Base-by-base conservation (phyloP, 352 stramenopile species). In the Phytophthora colocasiae region DNA sequence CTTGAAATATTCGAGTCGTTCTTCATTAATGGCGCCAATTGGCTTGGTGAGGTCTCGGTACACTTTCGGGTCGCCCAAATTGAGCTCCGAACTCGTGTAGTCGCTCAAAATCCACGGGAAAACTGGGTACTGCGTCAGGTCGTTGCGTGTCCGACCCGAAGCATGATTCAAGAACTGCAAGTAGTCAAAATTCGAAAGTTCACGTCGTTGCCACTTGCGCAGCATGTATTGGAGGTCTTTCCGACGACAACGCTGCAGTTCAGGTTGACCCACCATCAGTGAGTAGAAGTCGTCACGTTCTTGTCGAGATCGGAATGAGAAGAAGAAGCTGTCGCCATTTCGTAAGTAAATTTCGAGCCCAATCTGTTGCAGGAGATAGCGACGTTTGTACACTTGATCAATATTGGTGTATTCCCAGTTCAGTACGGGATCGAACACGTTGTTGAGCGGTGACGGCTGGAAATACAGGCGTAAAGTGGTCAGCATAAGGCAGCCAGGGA, bases 21-120 rank as follows among this genome's bases (percentile, higher is more conserved):
- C 83, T 11, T 86, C 54, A 48, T 96, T 97, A 10, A 99, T 83
- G 15, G 95, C 97, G 11, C 97, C 97, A 4, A 99, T 86, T 14
- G 97, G 96, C 59, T 97, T 98, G 0, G 85, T 88, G 9, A 99
- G 72, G 75, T 98, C 93, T 38, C 97, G 81, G 68, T 91, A 99
- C 6, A 83, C 90, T 11, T 73, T 64, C 17, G 80, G 58, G 65
- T 98, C 68, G 6, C 53, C 78, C 32, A 98, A 69, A 71, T 98
- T 79, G 1, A 98, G 68, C 15, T 82, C 83, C 4, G 47, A 17
- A 24, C 76, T 90, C 15, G 66, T 85, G 69, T 98, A 99, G 71
- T 98, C 87, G 47, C 76, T 39, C 6, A 99, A 56, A 17, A 99
- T 80, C 97, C 97, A 99, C 31, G 97, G 97, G 69, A 99, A 98